Conservation (phyloP, 73 alveolate species). For the Uronychia setigera region DNA sequence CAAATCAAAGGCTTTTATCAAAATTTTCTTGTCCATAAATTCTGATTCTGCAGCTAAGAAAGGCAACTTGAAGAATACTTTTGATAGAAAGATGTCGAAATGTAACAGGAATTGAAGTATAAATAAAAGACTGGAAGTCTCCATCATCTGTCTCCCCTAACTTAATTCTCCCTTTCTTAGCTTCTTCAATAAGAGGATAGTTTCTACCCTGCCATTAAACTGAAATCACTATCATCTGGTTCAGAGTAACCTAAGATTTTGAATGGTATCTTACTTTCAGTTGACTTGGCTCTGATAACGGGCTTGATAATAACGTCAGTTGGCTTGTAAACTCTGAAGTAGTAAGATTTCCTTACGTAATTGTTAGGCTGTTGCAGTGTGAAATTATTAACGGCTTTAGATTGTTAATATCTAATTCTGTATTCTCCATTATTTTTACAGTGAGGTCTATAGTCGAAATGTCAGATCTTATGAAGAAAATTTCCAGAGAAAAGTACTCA, state of each 20-base stretch:
- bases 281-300: no score
- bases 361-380: neutral
- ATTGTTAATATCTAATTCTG: neutral
- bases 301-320: no score
- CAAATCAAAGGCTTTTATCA: neutral
- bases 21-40: neutral
- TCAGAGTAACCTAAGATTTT: neutral
- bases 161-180: neutral
- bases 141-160: neutral
- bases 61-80: neutral
- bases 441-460: neutral
- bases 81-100: neutral
- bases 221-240: neutral
- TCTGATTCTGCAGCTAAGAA: neutral
- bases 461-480: neutral
- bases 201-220: neutral
- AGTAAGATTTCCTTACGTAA: neutral
- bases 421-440: neutral
- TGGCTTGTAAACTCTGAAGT: no score
- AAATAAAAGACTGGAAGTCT: neutral
- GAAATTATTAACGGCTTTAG: neutral
- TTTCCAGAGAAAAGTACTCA: neutral
- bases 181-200: neutral
- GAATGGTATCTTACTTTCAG: no score
- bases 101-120: neutral